Conservation (phyloP, 1,284 basidiomycete species). For the Bjerkandera adusta region DNA sequence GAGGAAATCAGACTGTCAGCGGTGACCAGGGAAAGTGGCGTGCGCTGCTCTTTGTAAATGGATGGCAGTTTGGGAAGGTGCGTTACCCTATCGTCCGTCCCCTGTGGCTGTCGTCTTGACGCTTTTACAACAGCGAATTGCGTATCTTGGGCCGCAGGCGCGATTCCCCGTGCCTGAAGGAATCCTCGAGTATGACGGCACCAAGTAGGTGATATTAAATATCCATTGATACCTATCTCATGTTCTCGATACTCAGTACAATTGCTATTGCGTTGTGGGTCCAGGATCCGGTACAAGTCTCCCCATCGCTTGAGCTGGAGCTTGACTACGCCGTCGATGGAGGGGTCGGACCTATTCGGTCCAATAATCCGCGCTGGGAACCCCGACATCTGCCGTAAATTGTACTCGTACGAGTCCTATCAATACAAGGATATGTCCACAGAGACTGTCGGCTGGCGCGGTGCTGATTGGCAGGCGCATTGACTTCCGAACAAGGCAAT, state of each 20-base stretch:
- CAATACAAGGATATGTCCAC: too few relatives aligned
- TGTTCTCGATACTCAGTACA: slow-evolving; percentile 32
- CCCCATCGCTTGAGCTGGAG: slow-evolving; percentile 52
- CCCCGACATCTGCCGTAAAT: too few relatives aligned
- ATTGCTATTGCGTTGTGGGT: slow-evolving; percentile 71
- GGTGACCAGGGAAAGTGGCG: slow-evolving; percentile 52
- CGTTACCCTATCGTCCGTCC: slow-evolving; percentile 13
- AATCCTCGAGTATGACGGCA: slow-evolving; percentile 66
- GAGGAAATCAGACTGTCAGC: not conserved
- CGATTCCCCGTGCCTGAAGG: slow-evolving; percentile 80
- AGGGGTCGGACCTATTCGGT: slow-evolving; percentile 53
- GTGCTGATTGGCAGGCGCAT: too few relatives aligned
- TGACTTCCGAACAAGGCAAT: too few relatives aligned
- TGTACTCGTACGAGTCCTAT: too few relatives aligned
- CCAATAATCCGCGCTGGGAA: slow-evolving; percentile 65
- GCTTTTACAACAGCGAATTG: slow-evolving; percentile 28
- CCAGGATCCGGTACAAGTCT: slow-evolving; percentile 47
- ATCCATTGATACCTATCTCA: too few relatives aligned
- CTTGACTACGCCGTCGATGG: slow-evolving; percentile 62
- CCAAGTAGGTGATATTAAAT: slow-evolving; percentile 35
- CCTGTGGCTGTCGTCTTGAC: slow-evolving; percentile 4
- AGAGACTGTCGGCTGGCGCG: too few relatives aligned
- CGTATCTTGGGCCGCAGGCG: slow-evolving; percentile 54
- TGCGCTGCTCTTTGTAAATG: slow-evolving; percentile 74
- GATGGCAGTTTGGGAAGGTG: slow-evolving; percentile 88